Conservation (phyloP, 2,329 filamentous ascomycete genomes). For the Leptographium wingfieldii region DNA sequence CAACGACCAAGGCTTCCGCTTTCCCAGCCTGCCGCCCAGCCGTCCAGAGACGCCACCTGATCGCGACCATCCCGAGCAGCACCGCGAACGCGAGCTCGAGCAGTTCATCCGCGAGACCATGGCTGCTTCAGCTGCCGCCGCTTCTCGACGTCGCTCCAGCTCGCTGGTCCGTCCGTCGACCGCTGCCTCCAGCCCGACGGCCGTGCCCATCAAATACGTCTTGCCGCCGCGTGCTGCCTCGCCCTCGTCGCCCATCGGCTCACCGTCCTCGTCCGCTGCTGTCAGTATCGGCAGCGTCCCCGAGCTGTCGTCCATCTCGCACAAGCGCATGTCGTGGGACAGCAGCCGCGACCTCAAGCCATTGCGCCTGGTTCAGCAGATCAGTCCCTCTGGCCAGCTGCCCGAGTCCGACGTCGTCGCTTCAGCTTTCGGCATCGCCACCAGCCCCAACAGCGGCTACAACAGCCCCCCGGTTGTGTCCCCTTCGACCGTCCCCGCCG, state of each 20-base stretch:
- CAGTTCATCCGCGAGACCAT: slow-evolving; percentile 21
- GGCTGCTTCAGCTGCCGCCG: slow-evolving; percentile 11
- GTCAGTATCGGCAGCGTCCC: neutral
- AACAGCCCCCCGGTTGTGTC: neutral
- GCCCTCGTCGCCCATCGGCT: slow-evolving; percentile 22
- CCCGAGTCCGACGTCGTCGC: neutral
- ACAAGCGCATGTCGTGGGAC: slow-evolving; percentile 42
- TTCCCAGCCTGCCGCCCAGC: slow-evolving; percentile 47
- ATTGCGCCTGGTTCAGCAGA: slow-evolving; percentile 65
- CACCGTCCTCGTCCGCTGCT: neutral
- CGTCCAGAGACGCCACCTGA: slow-evolving; percentile 44
- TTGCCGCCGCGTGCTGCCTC: slow-evolving; percentile 35
- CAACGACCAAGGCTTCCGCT: slow-evolving; percentile 20
- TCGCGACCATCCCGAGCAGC: slow-evolving; percentile 24
- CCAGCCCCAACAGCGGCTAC: neutral
- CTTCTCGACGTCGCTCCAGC: slow-evolving; percentile 35
- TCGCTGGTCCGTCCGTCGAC: slow-evolving; percentile 29
- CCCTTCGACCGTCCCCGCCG: neutral
- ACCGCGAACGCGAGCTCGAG: slow-evolving; percentile 21
- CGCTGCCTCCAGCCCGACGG: slow-evolving; percentile 32
- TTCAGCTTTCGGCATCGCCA: neutral
- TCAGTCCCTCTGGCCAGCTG: slow-evolving; percentile 20
- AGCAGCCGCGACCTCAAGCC: slow-evolving; percentile 62
- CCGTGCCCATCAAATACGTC: slow-evolving; percentile 40
- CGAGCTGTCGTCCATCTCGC: neutral